A percentile compares a stretch with the other conserved stretches of the same genome.
Conservation (phyloP, 1,284 basidiomycete genomes). For the Malassezia sp. region DNA sequence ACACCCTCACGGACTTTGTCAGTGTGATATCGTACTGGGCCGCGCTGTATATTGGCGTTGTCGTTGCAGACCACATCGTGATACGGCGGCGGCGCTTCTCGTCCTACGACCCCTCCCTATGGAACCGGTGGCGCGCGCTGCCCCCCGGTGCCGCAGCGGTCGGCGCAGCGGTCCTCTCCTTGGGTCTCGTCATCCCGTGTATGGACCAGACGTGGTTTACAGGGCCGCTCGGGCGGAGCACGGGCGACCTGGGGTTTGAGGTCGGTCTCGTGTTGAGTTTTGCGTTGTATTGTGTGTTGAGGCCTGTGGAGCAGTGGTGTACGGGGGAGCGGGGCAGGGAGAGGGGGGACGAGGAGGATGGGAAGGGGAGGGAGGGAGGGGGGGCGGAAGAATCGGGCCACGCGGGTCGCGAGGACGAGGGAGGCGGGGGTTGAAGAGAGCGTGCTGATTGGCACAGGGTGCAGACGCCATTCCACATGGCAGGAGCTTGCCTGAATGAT, state of each 20-base stretch:
- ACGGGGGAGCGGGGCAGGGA: constrained; percentile 7
- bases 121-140: constrained; percentile 52
- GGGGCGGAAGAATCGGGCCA: too few species aligned
- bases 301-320: constrained; percentile 35
- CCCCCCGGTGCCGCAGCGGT: constrained; percentile 54
- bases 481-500: too few species aligned
- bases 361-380: constrained; percentile 10
- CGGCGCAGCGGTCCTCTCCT: constrained; percentile 24
- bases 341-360: too few species aligned
- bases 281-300: constrained; percentile 36
- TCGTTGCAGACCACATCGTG: constrained; percentile 55
- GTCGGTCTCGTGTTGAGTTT: constrained; percentile 40
- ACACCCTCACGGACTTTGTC: constrained; percentile 53
- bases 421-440: too few species aligned
- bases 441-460: too few species aligned
- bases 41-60: constrained; percentile 55
- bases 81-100: constrained; percentile 50
- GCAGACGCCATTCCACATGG: too few species aligned
- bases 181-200: constrained; percentile 39
- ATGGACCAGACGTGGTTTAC: constrained; percentile 44
- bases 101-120: constrained; percentile 55
- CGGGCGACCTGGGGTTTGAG: constrained; percentile 48
- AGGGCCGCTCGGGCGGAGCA: constrained; percentile 34
- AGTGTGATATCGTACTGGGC: constrained; percentile 59
- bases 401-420: too few species aligned